Evolutionary conservation across 768 basidiomycete genomes (phyloP), one percentile per base, ranked within the genome.

Genomic region (Lyophyllum decastes): DNA sequence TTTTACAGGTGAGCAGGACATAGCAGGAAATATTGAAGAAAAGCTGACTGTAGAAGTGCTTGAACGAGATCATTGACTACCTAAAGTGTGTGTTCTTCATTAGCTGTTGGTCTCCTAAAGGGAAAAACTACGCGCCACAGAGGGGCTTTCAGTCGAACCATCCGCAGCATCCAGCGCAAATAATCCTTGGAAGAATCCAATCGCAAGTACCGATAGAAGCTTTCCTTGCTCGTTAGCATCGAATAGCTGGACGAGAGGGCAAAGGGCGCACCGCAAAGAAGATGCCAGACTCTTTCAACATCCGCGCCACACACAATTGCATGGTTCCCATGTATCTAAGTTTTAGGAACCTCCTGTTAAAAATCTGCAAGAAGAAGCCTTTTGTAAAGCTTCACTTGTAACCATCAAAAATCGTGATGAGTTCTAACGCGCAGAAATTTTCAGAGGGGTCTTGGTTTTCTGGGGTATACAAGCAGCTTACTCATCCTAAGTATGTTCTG

Each of bases 151-250:
- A 1, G 78, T 78, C 35, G 82, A 76, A 2, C 95, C 94, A 72
- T 97, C 94, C 2, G 95, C 93, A 33, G 89, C 92, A 68, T 97
- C 94, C 21, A 97, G 75, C 1, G 95, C 95, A 66, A 90, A 93
- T 63, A 98, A 76, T 1, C 88, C 91, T 72, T 97, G 94, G 12
- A 79, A 78, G 69, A 98, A 97, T 1, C 95, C 95, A 40, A 92
- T 69, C 2, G 85, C 89, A 47, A 97, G 81, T 24, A 98, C 81
- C 11, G 89, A 92, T 14, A 96, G 76, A 33, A 94, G 75, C 92
- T 94, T 62, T 2, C 43, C 59, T n/a, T 19, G 10, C 30, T 24
- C 26, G 10, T 24, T 54, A 24, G 47, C 50, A 38, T 52, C 19
- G 57, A 48, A 55, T 38, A 11, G 43, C 41, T 33, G 49, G 34